These are phyloP conservation scores for Exophiala spinifera DNA, from an alignment of 2,329 filamentous ascomycete species.

Conservation along the genomic window DNA sequence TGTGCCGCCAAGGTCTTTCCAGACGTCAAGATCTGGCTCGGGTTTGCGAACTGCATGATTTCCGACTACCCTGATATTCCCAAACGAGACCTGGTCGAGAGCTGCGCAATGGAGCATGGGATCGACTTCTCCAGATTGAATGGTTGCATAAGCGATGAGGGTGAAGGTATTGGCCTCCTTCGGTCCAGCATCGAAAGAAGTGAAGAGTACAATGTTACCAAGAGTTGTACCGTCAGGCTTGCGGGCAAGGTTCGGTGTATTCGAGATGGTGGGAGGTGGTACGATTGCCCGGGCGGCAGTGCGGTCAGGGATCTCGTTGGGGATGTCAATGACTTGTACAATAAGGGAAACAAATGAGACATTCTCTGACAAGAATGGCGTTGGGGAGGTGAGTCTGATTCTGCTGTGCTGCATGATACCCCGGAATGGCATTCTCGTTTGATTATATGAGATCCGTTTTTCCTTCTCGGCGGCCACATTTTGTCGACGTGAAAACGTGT, in stretches of 20 bases:
- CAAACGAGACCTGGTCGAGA: constrained; percentile 70
- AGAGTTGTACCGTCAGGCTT: constrained; percentile 76
- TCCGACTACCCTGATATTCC: constrained; percentile 75
- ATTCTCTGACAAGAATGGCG: neutral
- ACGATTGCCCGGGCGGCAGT: constrained; percentile 34
- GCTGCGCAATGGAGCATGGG: constrained; percentile 87
- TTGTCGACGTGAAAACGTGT: neutral
- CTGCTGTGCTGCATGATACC: constrained; percentile 20
- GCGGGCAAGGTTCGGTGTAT: constrained; percentile 80
- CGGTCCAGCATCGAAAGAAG: constrained; percentile 52
- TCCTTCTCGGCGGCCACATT: no score
- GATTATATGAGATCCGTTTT: neutral
- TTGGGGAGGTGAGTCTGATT: neutral
- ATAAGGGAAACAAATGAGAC: constrained; percentile 32
- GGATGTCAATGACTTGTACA: constrained; percentile 70
- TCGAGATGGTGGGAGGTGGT: constrained; percentile 63
- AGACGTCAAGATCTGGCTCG: constrained; percentile 70
- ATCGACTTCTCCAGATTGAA: constrained; percentile 80
- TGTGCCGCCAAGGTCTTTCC: constrained; percentile 71
- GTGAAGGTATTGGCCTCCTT: constrained; percentile 51
- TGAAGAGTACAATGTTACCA: constrained; percentile 60
- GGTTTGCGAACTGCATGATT: constrained; percentile 88
- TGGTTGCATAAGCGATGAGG: constrained; percentile 64
- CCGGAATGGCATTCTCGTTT: neutral
- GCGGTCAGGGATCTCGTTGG: constrained; percentile 63